Evolutionary conservation across 148 eudicot species (phyloP), one percentile per base, ranked within the genome.

Genomic region (Chenopodium quinoa): DNA sequence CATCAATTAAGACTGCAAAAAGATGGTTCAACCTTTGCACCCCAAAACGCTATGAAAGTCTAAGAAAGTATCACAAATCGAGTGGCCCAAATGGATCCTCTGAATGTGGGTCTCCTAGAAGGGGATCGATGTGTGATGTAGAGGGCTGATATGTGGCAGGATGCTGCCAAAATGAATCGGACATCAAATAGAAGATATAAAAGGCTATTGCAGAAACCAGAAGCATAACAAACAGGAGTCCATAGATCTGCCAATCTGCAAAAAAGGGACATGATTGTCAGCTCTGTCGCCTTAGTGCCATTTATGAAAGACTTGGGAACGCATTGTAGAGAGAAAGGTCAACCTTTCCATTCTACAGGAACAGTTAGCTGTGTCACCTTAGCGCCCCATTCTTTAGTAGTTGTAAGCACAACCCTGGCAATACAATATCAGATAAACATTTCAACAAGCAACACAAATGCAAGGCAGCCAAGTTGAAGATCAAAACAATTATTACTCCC

Each of bases 171-270:
- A 94, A 96, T 0, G 93, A 86, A 82, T 96, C 98, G 0, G 98
- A 94, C 23, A 86, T 65, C 88, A 88, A 62, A 32, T 88, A 96
- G 84, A 96, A 89, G 22, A 92, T 71, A 86, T 91, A 92, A 79
- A 90, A 94, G 47, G 83, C 83, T 25, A 91, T 77, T 6, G 87
- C 88, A 17, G 99, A 96, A 27, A 88, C 92, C 87, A 96, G 83
- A 84, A 96, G 88, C 75, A 94, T 86, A 71, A 89, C 95, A 50
- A 91, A 68, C 23, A 93, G 93, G 44, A 94, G 48, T 9, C 87
- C 40, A 81, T 96, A 96, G 75, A 96, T 89, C 85, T 96, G 99
- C 98, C 99, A 96, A 40, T 96, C 99, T 93, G 98, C 90, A 86
- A 66, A 25, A 25, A 4, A 31, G 71, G 69, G 47, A 44, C 31